A percentile compares a stretch with the other conserved stretches of the same genome.
Evolutionary conservation across 2,329 filamentous ascomycete genomes (phyloP).

Genomic region (Dothistroma pini): DNA sequence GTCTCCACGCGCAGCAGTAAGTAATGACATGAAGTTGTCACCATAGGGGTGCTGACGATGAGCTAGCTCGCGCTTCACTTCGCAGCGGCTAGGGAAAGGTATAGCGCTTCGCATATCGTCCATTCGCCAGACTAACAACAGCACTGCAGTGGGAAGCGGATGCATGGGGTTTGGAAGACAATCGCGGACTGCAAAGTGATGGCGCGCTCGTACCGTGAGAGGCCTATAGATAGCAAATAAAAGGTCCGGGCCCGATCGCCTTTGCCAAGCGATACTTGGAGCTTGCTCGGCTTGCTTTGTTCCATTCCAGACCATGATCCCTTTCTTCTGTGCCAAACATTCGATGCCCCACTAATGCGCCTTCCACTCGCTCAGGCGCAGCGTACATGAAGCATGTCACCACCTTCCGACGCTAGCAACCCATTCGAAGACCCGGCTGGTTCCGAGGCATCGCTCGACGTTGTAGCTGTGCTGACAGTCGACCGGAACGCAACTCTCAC

Average conservation of each 20-base stretch:
- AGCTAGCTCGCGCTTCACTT: background rate
- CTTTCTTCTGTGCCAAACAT: background rate
- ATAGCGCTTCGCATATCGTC: background rate
- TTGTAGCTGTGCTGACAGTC: conserved; percentile 38
- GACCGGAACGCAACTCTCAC: conserved; percentile 59
- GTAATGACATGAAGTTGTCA: background rate
- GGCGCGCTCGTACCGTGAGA: background rate
- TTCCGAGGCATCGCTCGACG: conserved; percentile 17
- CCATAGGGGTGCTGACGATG: background rate
- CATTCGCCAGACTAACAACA: background rate
- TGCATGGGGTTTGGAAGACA: background rate
- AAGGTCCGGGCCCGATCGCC: background rate
- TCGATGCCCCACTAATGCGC: background rate
- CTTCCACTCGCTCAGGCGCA: conserved; percentile 14
- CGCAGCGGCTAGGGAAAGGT: background rate
- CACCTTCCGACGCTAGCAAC: conserved; percentile 16
- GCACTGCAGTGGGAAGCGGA: background rate
- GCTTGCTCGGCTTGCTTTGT: background rate
- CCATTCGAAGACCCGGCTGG: conserved; percentile 33
- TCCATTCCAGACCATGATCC: background rate
- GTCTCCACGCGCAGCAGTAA: background rate
- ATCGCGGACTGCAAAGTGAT: background rate
- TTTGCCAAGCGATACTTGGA: background rate
- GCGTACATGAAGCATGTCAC: background rate
- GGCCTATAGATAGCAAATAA: background rate